Evolutionary conservation across 345 rosid genomes (phyloP).

Genomic region (Mallotus nudiflorus): DNA sequence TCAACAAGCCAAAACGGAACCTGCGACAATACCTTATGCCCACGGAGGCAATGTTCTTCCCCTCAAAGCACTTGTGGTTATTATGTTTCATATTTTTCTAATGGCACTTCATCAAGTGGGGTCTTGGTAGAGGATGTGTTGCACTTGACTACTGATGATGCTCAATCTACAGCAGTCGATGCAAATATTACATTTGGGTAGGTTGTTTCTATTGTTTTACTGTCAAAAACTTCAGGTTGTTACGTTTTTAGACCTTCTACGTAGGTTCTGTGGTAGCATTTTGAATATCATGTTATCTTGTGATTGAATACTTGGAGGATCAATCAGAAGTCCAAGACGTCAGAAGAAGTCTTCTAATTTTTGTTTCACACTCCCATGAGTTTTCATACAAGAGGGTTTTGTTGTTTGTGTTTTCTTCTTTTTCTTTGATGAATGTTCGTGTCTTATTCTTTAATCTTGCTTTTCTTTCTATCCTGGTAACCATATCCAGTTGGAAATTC

Average conservation of each 20-base stretch:
- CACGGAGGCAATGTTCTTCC: slow-evolving; percentile 46
- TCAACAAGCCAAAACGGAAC: slow-evolving; percentile 58
- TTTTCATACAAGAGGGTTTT: background rate
- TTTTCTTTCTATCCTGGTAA: background rate
- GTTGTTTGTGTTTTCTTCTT: background rate
- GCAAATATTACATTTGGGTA: slow-evolving; percentile 71
- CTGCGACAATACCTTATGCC: slow-evolving; percentile 62
- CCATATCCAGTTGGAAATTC: background rate
- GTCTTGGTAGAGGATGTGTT: slow-evolving; percentile 63
- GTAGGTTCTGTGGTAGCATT: background rate
- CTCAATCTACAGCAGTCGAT: slow-evolving; percentile 38
- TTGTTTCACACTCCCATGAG: background rate
- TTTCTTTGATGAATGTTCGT: no score
- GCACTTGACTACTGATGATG: slow-evolving; percentile 52
- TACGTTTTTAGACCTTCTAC: background rate
- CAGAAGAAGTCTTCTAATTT: no score
- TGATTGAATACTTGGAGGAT: no score
- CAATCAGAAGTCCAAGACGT: no score
- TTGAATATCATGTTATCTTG: no score
- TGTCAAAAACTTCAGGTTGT: background rate
- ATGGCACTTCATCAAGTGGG: slow-evolving; percentile 70
- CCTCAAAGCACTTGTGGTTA: slow-evolving; percentile 59
- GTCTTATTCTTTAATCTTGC: background rate
- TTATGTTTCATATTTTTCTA: slow-evolving; percentile 62
- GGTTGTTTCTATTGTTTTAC: slow-evolving; percentile 14